Base-by-base conservation (phyloP, 169 alveolate genomes). In the Cyclospora cayetanensis region DNA sequence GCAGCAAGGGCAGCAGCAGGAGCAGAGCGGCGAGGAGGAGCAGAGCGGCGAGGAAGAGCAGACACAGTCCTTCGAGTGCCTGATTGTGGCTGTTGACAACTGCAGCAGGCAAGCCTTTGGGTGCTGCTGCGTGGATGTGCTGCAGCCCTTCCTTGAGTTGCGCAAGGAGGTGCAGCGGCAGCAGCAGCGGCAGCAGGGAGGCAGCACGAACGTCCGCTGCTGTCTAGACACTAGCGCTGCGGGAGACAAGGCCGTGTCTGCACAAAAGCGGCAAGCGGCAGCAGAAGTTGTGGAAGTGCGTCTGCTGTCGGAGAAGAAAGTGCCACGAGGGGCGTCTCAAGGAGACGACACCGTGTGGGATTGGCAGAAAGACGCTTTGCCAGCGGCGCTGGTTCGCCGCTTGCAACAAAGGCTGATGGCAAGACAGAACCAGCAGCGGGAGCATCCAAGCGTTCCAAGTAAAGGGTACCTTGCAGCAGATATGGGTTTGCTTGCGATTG, bases 1-100 rank as follows among this genome's bases (percentile, higher is more conserved):
- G 46, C 80, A 68, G 52, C 46, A 0, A 50, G 52, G 35, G 80
- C 80, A 34, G 80, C 80, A 68, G 80, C 80, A 68, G 80, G 52
- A 68, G 80, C 52, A 68, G 80, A 35, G 31, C 42, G 42, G 31
- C 42, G 76, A 63, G 3, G 39, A 22, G 76, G 39, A 63, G 76
- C 42, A 63, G 4, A 39, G 7, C 37, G 70, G 22, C 5, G 70
- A 55, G 70, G 70, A 55, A 39, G 39, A 25, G 37, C 39, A 63
- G 76, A 35, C 25, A 39, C 80, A 68, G 52, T 29, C 29, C 31
- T 68, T 1, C 35, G 46, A 68, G 29, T 68, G 80, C n/a, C 50
- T 68, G 1, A 31, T 68, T 4, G 80, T 34, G 11, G 80, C 80
- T 4, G 80, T 50, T 4, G 80, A 68, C 25, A 29, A 29, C 52